Conservation (phyloP, 2,329 filamentous ascomycete genomes). For the Cercospora brassicicola region DNA sequence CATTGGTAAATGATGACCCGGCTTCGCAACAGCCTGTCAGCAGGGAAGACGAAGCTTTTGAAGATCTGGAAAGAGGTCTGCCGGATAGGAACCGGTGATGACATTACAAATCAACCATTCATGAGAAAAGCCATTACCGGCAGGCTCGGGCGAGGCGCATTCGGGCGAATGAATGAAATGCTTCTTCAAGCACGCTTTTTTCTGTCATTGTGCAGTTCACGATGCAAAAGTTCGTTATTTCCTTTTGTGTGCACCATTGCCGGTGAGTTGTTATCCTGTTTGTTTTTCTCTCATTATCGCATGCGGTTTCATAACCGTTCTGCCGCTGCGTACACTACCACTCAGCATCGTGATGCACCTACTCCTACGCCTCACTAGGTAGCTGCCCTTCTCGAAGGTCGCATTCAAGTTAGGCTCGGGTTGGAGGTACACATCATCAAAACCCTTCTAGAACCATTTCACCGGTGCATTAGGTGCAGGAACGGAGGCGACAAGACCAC, state of each 20-base stretch:
- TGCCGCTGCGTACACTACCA: neutral
- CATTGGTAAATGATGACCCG: constrained; percentile 38
- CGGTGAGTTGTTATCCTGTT: neutral
- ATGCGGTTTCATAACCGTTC: neutral
- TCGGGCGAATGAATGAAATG: neutral
- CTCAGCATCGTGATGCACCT: neutral
- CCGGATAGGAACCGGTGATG: constrained; percentile 26
- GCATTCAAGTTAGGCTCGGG: neutral
- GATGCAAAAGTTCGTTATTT: neutral
- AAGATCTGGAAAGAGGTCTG: constrained; percentile 40
- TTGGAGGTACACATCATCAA: neutral
- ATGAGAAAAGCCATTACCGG: neutral
- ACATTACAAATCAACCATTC: neutral
- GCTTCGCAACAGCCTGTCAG: constrained; percentile 36
- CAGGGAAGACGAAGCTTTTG: constrained; percentile 38
- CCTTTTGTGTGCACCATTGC: neutral
- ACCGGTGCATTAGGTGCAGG: neutral
- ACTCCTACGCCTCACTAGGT: too few relatives aligned
- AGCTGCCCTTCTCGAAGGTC: too few relatives aligned
- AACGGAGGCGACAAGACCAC: neutral
- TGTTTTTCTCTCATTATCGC: neutral
- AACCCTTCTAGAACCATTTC: neutral
- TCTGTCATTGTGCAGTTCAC: neutral
- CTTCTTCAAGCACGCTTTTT: neutral
- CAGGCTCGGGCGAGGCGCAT: neutral